These are phyloP conservation scores for Suzukiozyma palmioleophila DNA, from an alignment of 1,139 yeast species.

Conservation along the genomic window DNA sequence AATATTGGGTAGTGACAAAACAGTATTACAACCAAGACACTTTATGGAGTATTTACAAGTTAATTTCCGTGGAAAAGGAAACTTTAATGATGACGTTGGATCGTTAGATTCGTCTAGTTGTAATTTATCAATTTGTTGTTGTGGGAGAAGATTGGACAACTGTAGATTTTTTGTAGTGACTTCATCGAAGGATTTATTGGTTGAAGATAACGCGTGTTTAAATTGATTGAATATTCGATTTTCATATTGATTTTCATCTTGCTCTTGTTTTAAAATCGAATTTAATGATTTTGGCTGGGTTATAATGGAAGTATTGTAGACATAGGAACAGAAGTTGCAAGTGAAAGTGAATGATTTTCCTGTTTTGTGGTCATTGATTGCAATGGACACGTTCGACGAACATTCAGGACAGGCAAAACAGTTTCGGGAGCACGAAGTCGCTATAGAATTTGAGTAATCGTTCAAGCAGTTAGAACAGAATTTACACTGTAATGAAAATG, in stretches of 20 bases:
- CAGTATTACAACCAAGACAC: constrained; percentile 28
- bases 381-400: constrained; percentile 21
- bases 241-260: constrained; percentile 7
- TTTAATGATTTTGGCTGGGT: constrained; percentile 33
- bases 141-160: constrained; percentile 2
- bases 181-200: constrained; percentile 3
- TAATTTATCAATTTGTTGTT: not conserved
- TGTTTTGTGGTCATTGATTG: constrained; percentile 20
- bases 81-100: not conserved
- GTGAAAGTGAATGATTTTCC: constrained; percentile 34
- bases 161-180: constrained; percentile 6
- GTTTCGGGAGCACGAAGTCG: constrained; percentile 27
- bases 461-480: constrained; percentile 37
- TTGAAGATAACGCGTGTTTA: not conserved
- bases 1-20: constrained; percentile 22
- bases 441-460: constrained; percentile 23
- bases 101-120: not conserved
- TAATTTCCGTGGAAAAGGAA: constrained; percentile 25
- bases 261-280: constrained; percentile 22
- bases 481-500: constrained; percentile 20
- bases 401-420: constrained; percentile 42
- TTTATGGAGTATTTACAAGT: constrained; percentile 20
- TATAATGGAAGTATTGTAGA: constrained; percentile 24
- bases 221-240: constrained; percentile 8
- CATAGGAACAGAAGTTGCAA: constrained; percentile 30